A percentile compares a stretch with the other conserved stretches of the same genome.
phyloP scores from a whole-genome alignment of 176 grass and related monocot species.

The Carex scoparia region DNA sequence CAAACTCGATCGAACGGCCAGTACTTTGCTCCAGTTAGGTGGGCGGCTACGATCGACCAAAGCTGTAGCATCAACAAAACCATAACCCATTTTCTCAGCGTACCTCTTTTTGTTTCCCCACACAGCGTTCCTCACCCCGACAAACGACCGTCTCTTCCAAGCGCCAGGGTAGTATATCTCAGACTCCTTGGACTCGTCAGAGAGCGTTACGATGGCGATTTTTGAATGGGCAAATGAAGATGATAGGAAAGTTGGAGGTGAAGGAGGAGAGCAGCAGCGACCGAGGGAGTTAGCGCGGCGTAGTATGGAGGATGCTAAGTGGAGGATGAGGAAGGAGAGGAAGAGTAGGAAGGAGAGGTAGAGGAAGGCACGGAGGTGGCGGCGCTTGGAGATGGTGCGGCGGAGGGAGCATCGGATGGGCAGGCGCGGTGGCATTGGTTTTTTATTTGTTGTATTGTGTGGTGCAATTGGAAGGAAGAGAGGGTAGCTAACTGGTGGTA shows the following conservation, averaged over 20 bases:
- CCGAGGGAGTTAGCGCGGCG: conserved; percentile 48
- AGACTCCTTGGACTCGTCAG: conserved; percentile 38
- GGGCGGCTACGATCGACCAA: conserved; percentile 60
- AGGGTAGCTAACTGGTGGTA: too few relatives aligned
- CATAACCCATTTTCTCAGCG: conserved; percentile 42
- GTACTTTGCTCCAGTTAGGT: conserved; percentile 78
- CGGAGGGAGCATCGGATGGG: background rate
- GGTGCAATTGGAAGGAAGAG: background rate
- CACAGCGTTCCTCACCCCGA: conserved; percentile 46
- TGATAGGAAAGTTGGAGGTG: background rate
- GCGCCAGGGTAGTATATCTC: background rate
- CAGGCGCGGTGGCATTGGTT: background rate
- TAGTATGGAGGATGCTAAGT: conserved; percentile 21
- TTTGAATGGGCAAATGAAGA: background rate
- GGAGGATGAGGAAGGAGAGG: conserved; percentile 20
- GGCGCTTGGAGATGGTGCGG: background rate
- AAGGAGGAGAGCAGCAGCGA: conserved; percentile 23
- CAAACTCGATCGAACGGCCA: conserved; percentile 45
- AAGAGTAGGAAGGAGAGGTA: conserved; percentile 7
- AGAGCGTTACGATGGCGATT: conserved; percentile 61
- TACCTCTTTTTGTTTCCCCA: conserved; percentile 56
- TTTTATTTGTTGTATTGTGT: background rate
- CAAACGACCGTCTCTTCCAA: conserved; percentile 40
- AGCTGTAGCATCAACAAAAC: conserved; percentile 31
- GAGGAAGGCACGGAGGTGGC: background rate